Base-by-base conservation (phyloP, 2,329 filamentous ascomycete species). In the Ophiosphaerella korrae region DNA sequence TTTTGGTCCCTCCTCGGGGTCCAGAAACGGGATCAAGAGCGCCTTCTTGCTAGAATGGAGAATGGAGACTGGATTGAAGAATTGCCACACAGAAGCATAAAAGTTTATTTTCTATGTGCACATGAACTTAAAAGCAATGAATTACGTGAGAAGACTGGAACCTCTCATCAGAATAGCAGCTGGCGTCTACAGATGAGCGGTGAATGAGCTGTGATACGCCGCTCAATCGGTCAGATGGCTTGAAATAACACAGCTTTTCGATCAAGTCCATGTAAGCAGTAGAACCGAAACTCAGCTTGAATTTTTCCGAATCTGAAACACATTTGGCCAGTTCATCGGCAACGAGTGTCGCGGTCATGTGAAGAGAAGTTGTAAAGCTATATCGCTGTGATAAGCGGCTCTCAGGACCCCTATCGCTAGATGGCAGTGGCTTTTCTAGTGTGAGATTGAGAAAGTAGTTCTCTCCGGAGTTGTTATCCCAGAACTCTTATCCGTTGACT, bases 1-100 rank as follows among this genome's bases (percentile, higher is more conserved):
- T 48, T 48, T 52, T 48, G 37, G 49, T 52, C 49, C 44, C 49
- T 52, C 39, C 49, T 52, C 43, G 26, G 44, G 45, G 49, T 52
- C 39, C 23, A 52, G 49, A 52, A 52, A 33, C 26, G 32, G 44
- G 49, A 52, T 52, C 44, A 31, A 52, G 49, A 45, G 32, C 34
- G 39, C 40, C 39, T 44, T 49, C 40, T 44, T 49, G 41, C 47
- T 38, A 44, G 41, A 42, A 42, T 34, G 40, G 47, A 50, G 26
- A 35, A n/a, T n/a, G n/a, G n/a, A n/a, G n/a, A n/a, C 41, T 11
- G 29, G 26, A 35, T 44, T 36, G 32, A 50, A 38, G 37, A 33
- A 16, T 50, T 44, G 29, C 26, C 21, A 45, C 39, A 50, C 26
- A 50, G 47, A 45, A 45, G 41, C 24, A 50, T 9, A 48, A 48